These are phyloP conservation scores for Clitoria ternatea DNA, from an alignment of 306 rosid genomes.

Conservation along the genomic window DNA sequence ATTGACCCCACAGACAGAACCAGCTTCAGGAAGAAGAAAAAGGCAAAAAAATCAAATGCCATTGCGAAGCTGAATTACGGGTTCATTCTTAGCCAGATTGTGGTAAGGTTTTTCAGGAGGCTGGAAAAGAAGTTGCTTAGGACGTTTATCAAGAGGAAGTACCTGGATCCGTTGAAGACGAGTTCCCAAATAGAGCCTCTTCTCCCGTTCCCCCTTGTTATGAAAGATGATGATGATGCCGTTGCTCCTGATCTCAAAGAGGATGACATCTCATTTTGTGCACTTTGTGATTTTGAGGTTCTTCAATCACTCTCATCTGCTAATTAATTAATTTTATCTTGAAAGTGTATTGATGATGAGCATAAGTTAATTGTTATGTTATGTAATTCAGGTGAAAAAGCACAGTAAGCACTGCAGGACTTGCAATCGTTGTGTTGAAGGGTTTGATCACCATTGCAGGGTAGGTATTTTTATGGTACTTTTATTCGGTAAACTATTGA, in stretches of 20 bases:
- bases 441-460: slow-evolving; percentile 97
- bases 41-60: slow-evolving; percentile 27
- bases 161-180: slow-evolving; percentile 61
- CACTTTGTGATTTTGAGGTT: slow-evolving; percentile 81
- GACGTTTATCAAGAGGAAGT: slow-evolving; percentile 74
- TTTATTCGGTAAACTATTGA: too few species aligned
- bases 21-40: slow-evolving; percentile 52
- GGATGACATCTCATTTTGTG: slow-evolving; percentile 78
- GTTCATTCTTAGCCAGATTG: slow-evolving; percentile 61
- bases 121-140: slow-evolving; percentile 77
- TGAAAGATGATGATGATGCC: slow-evolving; percentile 84
- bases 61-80: slow-evolving; percentile 50
- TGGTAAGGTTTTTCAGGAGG: slow-evolving; percentile 67
- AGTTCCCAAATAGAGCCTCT: slow-evolving; percentile 62
- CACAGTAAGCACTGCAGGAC: slow-evolving; percentile 92
- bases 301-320: neutral
- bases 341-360: too few species aligned
- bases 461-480: slow-evolving; percentile 40
- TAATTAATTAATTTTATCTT: neutral
- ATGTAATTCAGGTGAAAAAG: slow-evolving; percentile 57
- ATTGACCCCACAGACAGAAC: slow-evolving; percentile 86
- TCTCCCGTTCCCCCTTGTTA: slow-evolving; percentile 73
- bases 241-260: slow-evolving; percentile 51
- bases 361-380: too few species aligned
- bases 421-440: slow-evolving; percentile 94